Evolutionary conservation across 148 eudicot genomes (phyloP), one percentile per base, ranked within the genome.

Genomic region (Chenopodium album): DNA sequence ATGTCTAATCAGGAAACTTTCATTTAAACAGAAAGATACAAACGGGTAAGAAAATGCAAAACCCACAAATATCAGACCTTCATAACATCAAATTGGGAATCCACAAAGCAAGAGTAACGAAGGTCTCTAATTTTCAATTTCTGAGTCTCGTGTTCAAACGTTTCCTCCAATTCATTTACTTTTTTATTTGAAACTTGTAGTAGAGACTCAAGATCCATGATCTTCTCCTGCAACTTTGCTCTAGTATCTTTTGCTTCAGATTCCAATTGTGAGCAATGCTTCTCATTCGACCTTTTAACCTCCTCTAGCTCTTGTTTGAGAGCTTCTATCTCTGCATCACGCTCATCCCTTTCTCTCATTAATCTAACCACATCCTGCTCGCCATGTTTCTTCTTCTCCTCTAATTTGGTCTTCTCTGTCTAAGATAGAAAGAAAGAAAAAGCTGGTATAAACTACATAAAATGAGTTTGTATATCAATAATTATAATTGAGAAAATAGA

Each of bases 131-230:
- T 91, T 82, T 84, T 90, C 89, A 93, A 90, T 81, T 85, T 83
- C 78, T 79, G 84, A 71, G 77, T 89, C 86, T 91, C 91, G 10
- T 87, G 89, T 83, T 91, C 90, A 68, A 94, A 81, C 59, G 80
- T 86, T 31, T 85, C 89, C 91, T 94, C 95, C 31, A 94, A 87
- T 88, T 94, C 93, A 73, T 91, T 85, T 71, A 91, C 91, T 81
- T 89, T 91, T 71, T 90, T 90, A 72, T 82, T 89, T 85, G 98
- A 88, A 82, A 89, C 92, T 82, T 78, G 77, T 74, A 94, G 83
- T 82, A 86, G 91, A 76, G 71, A 60, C 78, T 92, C 92, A 83
- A 90, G 88, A 46, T 94, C 94, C 76, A 62, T 65, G 44, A 91
- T 84, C 88, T 91, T 92, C 85, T 87, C 85, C 80, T 91, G 91